phyloP scores from a whole-genome alignment of 75 land plant genomes.

The Pinus taeda region DNA sequence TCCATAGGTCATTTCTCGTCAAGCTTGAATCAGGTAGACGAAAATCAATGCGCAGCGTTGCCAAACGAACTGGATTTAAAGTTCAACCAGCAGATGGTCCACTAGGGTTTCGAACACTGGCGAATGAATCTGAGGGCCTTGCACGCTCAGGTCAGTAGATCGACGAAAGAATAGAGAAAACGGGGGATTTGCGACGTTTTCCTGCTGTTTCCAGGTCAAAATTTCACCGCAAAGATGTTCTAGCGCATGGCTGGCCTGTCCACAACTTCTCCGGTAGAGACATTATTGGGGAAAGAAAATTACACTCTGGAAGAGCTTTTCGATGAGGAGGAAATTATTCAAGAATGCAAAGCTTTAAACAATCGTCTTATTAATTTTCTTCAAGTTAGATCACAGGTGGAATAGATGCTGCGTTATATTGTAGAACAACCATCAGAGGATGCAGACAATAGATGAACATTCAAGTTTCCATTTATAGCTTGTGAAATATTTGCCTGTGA shows the following conservation, averaged over 20 bases:
- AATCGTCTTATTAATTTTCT: slow-evolving; percentile 90
- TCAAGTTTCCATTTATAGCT: slow-evolving; percentile 41
- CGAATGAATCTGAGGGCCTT: background rate
- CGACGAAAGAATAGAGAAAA: background rate
- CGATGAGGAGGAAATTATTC: slow-evolving; percentile 97
- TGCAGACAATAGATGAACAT: slow-evolving; percentile 79
- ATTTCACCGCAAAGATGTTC: slow-evolving; percentile 47
- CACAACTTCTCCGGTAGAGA: slow-evolving; percentile 83
- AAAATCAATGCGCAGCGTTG: no score
- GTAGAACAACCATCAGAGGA: slow-evolving; percentile 86
- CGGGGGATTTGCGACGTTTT: slow-evolving; percentile 3
- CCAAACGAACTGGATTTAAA: no score
- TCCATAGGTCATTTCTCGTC: no score
- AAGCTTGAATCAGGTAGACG: no score
- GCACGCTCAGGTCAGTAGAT: background rate
- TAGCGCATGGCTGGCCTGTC: slow-evolving; percentile 76
- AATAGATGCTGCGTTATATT: slow-evolving; percentile 72
- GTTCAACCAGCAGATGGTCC: no score
- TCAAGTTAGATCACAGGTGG: slow-evolving; percentile 75
- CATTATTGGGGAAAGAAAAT: slow-evolving; percentile 77
- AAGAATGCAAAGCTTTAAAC: no score
- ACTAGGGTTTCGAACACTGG: background rate
- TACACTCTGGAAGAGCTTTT: slow-evolving; percentile 94
- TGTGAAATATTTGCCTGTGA: background rate
- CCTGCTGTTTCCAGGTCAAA: background rate